These are phyloP conservation scores for Fusarium albosuccineum DNA, from an alignment of 2,329 filamentous ascomycete genomes.

Conservation along the genomic window DNA sequence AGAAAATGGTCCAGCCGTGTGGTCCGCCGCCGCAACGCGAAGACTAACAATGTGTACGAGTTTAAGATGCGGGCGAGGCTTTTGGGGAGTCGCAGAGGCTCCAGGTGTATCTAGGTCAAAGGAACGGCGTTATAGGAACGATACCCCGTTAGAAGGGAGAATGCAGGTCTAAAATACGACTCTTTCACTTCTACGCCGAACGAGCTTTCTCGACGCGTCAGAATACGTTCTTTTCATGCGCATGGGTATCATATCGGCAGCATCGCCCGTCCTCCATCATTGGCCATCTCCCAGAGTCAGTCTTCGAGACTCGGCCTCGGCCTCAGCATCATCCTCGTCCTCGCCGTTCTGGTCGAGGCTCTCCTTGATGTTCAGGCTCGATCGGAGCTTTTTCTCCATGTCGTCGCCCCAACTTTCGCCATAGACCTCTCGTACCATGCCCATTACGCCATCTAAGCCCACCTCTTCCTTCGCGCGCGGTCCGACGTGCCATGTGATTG, in stretches of 20 bases:
- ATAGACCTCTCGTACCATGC: slow-evolving; percentile 74
- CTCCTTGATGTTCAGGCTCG: slow-evolving; percentile 69
- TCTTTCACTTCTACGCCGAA: slow-evolving; percentile 6
- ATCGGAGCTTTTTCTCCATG: slow-evolving; percentile 70
- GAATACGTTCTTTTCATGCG: slow-evolving; percentile 6
- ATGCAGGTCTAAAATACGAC: slow-evolving; percentile 6
- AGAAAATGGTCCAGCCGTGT: slow-evolving; percentile 77
- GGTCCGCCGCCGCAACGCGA: slow-evolving; percentile 70
- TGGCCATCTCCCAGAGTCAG: slow-evolving; percentile 19
- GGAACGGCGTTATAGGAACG: slow-evolving; percentile 40
- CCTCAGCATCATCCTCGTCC: slow-evolving; percentile 43
- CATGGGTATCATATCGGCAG: slow-evolving; percentile 39
- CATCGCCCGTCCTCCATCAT: slow-evolving; percentile 7
- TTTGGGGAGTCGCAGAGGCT: not conserved
- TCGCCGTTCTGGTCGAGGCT: slow-evolving; percentile 35
- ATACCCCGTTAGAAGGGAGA: slow-evolving; percentile 41
- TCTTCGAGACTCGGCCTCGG: slow-evolving; percentile 22
- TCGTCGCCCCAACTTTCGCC: slow-evolving; percentile 63
- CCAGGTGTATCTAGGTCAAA: slow-evolving; percentile 14
- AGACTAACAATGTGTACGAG: slow-evolving; percentile 53
- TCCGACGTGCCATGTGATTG: slow-evolving; percentile 85
- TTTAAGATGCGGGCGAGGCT: not conserved
- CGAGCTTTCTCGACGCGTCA: not conserved
- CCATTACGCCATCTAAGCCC: slow-evolving; percentile 79
- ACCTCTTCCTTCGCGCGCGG: slow-evolving; percentile 89